A percentile compares a stretch with the other conserved stretches of the same genome.
These are phyloP conservation scores for Andrographis paniculata DNA, from an alignment of 305 asterid species.

Conservation along the genomic window DNA sequence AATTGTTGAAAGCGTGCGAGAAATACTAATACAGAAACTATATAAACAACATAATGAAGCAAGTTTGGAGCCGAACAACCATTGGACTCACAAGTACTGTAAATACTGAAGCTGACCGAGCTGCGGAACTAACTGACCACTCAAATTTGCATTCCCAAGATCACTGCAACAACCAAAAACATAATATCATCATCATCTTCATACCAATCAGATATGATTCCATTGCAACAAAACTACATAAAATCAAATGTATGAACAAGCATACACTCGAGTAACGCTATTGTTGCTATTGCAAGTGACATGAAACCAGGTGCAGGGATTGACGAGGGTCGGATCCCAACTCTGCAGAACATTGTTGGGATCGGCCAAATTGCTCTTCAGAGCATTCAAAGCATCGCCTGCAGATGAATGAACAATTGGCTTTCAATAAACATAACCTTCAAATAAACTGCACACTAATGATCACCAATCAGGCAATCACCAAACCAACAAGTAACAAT, in stretches of 20 bases:
- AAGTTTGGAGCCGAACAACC: neutral
- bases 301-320: no score
- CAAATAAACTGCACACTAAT: no score
- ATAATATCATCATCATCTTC: slow-evolving; percentile 19
- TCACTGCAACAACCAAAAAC: slow-evolving; percentile 67
- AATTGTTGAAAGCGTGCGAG: no score
- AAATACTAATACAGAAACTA: neutral
- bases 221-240: neutral
- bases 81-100: slow-evolving; percentile 75
- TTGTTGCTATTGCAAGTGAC: no score
- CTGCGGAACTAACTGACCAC: slow-evolving; percentile 77
- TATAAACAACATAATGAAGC: neutral
- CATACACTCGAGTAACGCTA: no score
- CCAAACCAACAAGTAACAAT: neutral
- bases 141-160: slow-evolving; percentile 89
- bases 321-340: slow-evolving; percentile 68
- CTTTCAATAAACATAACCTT: no score
- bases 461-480: neutral
- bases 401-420: slow-evolving; percentile 12
- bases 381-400: slow-evolving; percentile 87
- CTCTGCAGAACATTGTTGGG: slow-evolving; percentile 86
- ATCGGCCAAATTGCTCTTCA: slow-evolving; percentile 65
- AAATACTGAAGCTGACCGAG: slow-evolving; percentile 67
- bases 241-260: neutral
- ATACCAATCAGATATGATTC: neutral